Conservation (phyloP, 192 early-diverging fungal genomes). For the Lunasporangiospora selenospora region DNA sequence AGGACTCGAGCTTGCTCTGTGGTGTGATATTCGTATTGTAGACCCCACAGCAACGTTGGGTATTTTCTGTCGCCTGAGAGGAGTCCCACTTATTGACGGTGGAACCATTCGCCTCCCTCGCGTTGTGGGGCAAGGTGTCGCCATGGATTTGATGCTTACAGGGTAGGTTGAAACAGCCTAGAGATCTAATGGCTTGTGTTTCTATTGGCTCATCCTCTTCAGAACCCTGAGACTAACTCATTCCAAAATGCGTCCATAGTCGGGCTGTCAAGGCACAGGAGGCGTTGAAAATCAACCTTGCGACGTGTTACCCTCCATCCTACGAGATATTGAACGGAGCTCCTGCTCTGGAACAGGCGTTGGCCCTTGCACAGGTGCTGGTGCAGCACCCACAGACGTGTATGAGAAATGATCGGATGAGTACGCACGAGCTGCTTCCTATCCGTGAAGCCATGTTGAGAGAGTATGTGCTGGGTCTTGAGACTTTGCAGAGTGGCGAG, state of each 20-base stretch:
- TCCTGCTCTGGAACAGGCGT: constrained; percentile 43
- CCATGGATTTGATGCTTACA: constrained; percentile 58
- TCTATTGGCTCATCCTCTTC: too few relatives aligned
- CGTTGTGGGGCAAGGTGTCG: constrained; percentile 53
- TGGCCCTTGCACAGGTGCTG: constrained; percentile 31
- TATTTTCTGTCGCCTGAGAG: constrained; percentile 55
- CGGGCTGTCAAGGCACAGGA: constrained; percentile 51
- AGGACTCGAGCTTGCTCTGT: constrained; percentile 56
- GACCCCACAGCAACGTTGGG: constrained; percentile 49
- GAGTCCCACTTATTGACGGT: constrained; percentile 61
- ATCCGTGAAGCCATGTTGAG: constrained; percentile 49
- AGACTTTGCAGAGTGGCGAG: constrained; percentile 48
- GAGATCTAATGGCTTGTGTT: too few relatives aligned
- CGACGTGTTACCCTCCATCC: constrained; percentile 37
- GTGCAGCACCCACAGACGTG: constrained; percentile 52
- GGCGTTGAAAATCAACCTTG: constrained; percentile 43
- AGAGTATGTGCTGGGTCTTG: constrained; percentile 47
- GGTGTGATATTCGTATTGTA: constrained; percentile 60
- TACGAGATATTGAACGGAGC: constrained; percentile 21
- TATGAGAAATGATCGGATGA: constrained; percentile 51
- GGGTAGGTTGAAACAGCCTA: too few relatives aligned
- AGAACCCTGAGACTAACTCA: too few relatives aligned
- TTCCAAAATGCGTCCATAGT: too few relatives aligned
- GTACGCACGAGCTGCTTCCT: constrained; percentile 29
- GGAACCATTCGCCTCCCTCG: constrained; percentile 55